phyloP scores from a whole-genome alignment of 2,329 filamentous ascomycete species.

The Pseudopyricularia cyperi region DNA sequence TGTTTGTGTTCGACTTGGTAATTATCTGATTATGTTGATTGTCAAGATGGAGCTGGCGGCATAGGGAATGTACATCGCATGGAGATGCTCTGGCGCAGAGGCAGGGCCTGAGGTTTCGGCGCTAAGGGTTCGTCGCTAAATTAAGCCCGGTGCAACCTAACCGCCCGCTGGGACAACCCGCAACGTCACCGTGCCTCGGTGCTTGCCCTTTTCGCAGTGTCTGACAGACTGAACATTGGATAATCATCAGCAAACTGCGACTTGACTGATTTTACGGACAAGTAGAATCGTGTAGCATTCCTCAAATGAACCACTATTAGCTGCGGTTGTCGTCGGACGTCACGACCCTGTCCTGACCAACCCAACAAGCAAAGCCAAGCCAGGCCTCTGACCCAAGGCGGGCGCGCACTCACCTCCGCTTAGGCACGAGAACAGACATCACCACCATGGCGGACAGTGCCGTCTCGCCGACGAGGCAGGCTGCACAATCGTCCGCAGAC shows the following conservation, averaged over 20 bases:
- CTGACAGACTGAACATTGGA: not conserved
- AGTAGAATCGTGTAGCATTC: not conserved
- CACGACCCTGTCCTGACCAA: not conserved
- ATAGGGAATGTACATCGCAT: too few relatives aligned
- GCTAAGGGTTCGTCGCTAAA: not conserved
- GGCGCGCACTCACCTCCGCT: not conserved
- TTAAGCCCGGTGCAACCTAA: too few relatives aligned
- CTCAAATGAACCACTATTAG: not conserved
- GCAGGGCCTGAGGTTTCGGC: not conserved
- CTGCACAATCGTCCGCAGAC: constrained; percentile 4
- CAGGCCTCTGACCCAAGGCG: not conserved
- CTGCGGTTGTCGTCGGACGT: not conserved
- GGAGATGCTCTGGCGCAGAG: not conserved
- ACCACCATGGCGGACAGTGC: not conserved
- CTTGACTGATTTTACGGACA: too few relatives aligned
- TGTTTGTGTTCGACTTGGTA: too few relatives aligned
- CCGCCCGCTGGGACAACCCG: not conserved
- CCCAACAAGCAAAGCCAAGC: not conserved
- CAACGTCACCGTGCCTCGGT: not conserved
- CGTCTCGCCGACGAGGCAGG: not conserved
- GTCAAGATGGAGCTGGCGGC: too few relatives aligned
- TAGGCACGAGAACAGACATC: not conserved
- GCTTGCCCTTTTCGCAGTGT: not conserved
- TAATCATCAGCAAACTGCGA: too few relatives aligned
- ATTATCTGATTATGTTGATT: too few relatives aligned